phyloP scores from a whole-genome alignment of 768 basidiomycete species.

The Tricholoma sp. region DNA sequence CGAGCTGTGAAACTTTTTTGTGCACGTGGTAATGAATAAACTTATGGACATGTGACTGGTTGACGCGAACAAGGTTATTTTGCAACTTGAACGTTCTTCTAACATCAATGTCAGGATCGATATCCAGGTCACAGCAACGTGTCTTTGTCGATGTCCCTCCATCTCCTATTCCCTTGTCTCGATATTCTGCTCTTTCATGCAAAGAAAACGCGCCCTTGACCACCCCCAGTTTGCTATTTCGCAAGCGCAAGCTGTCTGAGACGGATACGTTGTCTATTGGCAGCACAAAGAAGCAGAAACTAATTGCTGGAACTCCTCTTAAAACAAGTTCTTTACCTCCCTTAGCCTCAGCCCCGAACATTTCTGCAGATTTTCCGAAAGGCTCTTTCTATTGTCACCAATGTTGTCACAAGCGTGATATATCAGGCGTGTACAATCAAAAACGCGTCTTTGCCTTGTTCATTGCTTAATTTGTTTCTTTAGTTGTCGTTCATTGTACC shows the following conservation, averaged over 20 bases:
- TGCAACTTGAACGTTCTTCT: constrained; percentile 11
- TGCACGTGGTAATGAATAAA: constrained; percentile 27
- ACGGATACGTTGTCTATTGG: constrained; percentile 18
- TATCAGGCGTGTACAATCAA: constrained; percentile 33
- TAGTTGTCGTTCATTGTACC: constrained; percentile 33
- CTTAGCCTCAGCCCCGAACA: constrained; percentile 17
- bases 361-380: constrained; percentile 29
- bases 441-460: background rate
- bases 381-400: constrained; percentile 65
- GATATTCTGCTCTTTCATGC: constrained; percentile 1
- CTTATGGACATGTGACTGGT: constrained; percentile 20
- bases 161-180: constrained; percentile 34
- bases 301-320: constrained; percentile 13
- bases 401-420: constrained; percentile 58
- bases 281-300: constrained; percentile 29
- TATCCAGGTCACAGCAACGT: constrained; percentile 31
- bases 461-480: background rate
- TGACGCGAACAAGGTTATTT: too few species aligned
- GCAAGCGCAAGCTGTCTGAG: constrained; percentile 49
- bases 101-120: constrained; percentile 23
- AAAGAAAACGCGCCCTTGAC: constrained; percentile 45
- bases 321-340: constrained; percentile 13
- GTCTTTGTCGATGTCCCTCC: constrained; percentile 59
- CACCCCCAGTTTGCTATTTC: constrained; percentile 17
- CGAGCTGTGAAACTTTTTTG: constrained; percentile 28